Conservation (phyloP, 169 alveolate species). For the Cryptosporidium sp. region DNA sequence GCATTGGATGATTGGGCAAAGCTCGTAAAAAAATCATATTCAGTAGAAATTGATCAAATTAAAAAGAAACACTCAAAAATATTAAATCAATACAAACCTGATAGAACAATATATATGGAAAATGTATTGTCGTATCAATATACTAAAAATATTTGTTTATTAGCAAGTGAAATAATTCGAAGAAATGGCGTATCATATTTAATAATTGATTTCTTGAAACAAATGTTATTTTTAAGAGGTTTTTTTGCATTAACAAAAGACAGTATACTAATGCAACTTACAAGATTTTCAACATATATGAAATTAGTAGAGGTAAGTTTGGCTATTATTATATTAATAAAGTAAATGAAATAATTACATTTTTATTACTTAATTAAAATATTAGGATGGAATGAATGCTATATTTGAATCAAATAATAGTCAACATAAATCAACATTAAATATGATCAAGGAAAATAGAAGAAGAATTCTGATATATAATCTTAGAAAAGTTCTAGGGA, state of each 20-base stretch:
- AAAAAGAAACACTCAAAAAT: slow-evolving; percentile 17
- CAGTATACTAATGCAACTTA: slow-evolving; percentile 18
- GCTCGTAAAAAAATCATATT: slow-evolving; percentile 24
- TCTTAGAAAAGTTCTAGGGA: slow-evolving; percentile 22
- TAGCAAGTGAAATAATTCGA: slow-evolving; percentile 53
- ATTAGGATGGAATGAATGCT: slow-evolving; percentile 54
- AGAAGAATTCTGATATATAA: slow-evolving; percentile 45
- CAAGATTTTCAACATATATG: slow-evolving; percentile 43
- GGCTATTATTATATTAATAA: background rate
- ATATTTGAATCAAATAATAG: slow-evolving; percentile 14
- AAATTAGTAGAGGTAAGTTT: slow-evolving; percentile 65
- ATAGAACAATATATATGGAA: slow-evolving; percentile 12
- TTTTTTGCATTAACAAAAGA: slow-evolving; percentile 30
- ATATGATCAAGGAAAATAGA: slow-evolving; percentile 33
- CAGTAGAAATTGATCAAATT: background rate
- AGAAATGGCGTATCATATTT: slow-evolving; percentile 61
- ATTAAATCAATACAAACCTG: background rate
- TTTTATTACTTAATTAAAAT: background rate
- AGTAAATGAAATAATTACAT: background rate
- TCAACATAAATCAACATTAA: slow-evolving; percentile 9
- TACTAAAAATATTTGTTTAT: slow-evolving; percentile 37
- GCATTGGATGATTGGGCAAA: slow-evolving; percentile 50
- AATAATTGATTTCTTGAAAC: slow-evolving; percentile 43
- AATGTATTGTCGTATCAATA: slow-evolving; percentile 29
- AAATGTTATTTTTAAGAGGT: slow-evolving; percentile 49